Conservation (phyloP, 441 rosid genomes). For the Gossypium aridum region DNA sequence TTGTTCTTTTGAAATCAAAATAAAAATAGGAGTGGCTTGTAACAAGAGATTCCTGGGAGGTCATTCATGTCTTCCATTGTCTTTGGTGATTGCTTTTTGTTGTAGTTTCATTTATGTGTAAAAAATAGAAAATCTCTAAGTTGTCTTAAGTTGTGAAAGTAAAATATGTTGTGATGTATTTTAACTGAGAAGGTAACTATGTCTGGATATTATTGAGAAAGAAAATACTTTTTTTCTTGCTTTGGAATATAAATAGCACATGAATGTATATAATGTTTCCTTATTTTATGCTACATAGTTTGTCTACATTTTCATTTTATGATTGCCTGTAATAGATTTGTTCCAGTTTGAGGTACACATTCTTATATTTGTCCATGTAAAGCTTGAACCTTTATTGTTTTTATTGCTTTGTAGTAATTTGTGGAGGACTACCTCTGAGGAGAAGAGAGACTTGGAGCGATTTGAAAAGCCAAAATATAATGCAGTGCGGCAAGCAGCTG, state of each 20-base stretch:
- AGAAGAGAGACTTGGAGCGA: constrained; percentile 90
- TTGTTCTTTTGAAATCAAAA: background rate
- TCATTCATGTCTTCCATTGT: background rate
- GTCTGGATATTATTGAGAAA: background rate
- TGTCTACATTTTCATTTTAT: background rate
- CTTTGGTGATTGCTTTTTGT: background rate
- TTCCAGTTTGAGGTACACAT: background rate
- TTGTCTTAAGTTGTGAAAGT: background rate
- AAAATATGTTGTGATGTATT: background rate
- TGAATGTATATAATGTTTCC: background rate
- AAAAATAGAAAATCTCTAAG: background rate
- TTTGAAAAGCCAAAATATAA: constrained; percentile 75
- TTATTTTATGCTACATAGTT: background rate
- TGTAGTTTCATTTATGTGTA: background rate
- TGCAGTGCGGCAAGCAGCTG: constrained; percentile 94
- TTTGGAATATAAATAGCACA: background rate
- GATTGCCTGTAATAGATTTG: background rate
- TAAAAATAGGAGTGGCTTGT: background rate
- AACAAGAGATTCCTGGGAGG: background rate
- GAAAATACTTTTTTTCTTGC: background rate
- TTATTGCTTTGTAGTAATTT: constrained; percentile 48
- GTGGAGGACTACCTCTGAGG: constrained; percentile 96
- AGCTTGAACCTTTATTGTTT: background rate
- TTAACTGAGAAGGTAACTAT: background rate
- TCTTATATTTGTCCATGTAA: background rate